Conservation (phyloP, 495 filamentous ascomycete species). For the Tuber microsphaerosporum region DNA sequence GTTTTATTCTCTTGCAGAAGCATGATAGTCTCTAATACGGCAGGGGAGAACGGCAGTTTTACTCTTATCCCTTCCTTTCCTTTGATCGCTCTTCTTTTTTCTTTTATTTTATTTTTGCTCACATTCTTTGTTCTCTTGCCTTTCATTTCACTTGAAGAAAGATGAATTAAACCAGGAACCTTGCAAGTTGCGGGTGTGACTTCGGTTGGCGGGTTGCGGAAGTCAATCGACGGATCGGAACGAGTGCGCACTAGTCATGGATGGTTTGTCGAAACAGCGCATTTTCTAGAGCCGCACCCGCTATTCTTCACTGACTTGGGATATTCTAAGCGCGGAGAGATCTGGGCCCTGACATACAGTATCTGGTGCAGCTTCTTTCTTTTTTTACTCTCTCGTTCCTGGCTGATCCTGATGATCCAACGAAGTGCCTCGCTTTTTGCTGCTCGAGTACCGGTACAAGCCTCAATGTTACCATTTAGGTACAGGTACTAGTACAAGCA, state of each 20-base stretch:
- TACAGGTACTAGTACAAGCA: not conserved
- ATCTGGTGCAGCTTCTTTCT: not conserved
- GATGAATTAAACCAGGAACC: not conserved
- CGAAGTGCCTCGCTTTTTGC: not conserved
- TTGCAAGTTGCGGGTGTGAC: constrained; percentile 19
- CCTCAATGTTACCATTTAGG: not conserved
- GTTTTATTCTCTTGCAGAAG: not conserved
- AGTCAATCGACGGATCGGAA: constrained; percentile 31
- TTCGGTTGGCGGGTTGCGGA: constrained; percentile 26
- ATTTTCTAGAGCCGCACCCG: constrained; percentile 29
- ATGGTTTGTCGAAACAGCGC: constrained; percentile 28
- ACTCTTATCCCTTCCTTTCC: not conserved
- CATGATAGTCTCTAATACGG: not conserved
- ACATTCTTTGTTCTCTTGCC: not conserved
- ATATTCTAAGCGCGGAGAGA: not conserved
- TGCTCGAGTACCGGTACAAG: not conserved
- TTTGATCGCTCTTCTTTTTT: not conserved
- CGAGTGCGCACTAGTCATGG: constrained; percentile 9
- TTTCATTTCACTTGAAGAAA: not conserved
- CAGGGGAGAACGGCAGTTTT: constrained; percentile 1
- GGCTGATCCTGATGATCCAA: not conserved
- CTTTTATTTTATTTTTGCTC: not conserved
- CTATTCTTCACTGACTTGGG: not conserved
- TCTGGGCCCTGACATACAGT: constrained; percentile 1
- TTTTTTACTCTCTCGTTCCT: not conserved